Evolutionary conservation across 345 rosid genomes (phyloP).

Genomic region (Gossypium raimondii): DNA sequence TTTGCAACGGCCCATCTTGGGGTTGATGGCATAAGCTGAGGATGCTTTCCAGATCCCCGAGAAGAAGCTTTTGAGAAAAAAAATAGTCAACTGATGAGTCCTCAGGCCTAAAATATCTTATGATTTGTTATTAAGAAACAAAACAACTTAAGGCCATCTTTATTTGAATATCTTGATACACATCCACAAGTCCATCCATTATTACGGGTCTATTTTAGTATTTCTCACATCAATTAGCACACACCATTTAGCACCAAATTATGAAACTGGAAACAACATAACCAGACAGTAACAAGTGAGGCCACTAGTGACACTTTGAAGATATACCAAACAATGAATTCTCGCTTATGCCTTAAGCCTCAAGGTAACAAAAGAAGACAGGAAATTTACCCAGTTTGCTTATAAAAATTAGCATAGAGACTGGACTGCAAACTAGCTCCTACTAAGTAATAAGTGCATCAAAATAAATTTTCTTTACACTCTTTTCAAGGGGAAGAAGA

Average conservation of each 20-base stretch:
- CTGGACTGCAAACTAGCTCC: not conserved
- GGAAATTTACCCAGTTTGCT: not conserved
- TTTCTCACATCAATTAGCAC: not conserved
- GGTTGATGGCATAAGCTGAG: slow-evolving; percentile 87
- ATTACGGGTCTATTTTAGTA: not conserved
- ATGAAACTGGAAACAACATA: not conserved
- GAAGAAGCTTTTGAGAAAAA: slow-evolving; percentile 41
- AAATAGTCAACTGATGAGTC: slow-evolving; percentile 18
- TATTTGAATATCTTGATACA: not conserved
- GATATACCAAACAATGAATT: not conserved
- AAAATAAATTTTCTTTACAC: not conserved
- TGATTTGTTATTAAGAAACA: slow-evolving; percentile 11
- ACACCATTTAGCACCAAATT: not conserved
- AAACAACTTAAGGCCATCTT: not conserved
- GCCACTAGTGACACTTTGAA: not conserved
- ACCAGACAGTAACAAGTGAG: not conserved
- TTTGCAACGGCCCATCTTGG: slow-evolving; percentile 99
- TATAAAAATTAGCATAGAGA: not conserved
- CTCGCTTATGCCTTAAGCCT: not conserved
- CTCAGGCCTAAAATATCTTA: slow-evolving; percentile 11
- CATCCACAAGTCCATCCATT: not conserved
- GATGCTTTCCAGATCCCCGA: slow-evolving; percentile 97
- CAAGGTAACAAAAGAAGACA: not conserved
- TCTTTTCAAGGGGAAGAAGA: not conserved
- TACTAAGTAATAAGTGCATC: not conserved